Evolutionary conservation across 2,329 filamentous ascomycete genomes (phyloP).

Genomic region (Colletotrichum lini): DNA sequence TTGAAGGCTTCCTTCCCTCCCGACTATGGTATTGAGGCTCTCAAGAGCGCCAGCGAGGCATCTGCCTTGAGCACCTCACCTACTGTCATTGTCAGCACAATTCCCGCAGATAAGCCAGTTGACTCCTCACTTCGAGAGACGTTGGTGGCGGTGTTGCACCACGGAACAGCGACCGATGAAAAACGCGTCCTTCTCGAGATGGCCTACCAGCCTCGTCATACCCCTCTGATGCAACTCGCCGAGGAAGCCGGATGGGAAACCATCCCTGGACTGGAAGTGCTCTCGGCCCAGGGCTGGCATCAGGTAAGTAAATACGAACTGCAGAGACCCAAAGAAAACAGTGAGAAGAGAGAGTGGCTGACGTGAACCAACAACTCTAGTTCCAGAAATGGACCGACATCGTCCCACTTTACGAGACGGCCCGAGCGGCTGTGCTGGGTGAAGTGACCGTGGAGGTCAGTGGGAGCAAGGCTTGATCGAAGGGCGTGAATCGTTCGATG

Average conservation of each 20-base stretch:
- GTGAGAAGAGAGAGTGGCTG: conserved; percentile 42
- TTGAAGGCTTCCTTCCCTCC: conserved; percentile 81
- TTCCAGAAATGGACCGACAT: conserved; percentile 91
- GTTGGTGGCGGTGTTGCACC: conserved; percentile 68
- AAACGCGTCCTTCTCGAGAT: conserved; percentile 86
- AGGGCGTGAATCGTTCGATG: too few species aligned
- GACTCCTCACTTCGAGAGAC: conserved; percentile 78
- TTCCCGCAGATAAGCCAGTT: conserved; percentile 89
- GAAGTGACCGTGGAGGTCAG: conserved; percentile 2
- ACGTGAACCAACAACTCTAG: conserved; percentile 55
- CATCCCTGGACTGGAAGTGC: conserved; percentile 88
- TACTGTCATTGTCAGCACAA: conserved; percentile 86
- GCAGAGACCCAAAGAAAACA: too few species aligned
- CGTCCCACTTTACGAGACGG: conserved; percentile 78
- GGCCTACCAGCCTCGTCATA: conserved; percentile 93
- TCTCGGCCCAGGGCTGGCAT: conserved; percentile 90
- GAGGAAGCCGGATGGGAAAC: conserved; percentile 83
- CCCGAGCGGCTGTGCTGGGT: conserved; percentile 68
- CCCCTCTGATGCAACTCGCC: conserved; percentile 87
- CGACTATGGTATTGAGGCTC: conserved; percentile 78
- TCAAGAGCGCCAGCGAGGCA: conserved; percentile 53
- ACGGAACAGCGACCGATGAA: conserved; percentile 55
- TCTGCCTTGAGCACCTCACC: conserved; percentile 59
- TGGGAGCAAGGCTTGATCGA: neutral
- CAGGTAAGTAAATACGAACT: conserved; percentile 71